phyloP scores from a whole-genome alignment of 1,139 yeast genomes.

The Casaregolazyma suthepensis region DNA sequence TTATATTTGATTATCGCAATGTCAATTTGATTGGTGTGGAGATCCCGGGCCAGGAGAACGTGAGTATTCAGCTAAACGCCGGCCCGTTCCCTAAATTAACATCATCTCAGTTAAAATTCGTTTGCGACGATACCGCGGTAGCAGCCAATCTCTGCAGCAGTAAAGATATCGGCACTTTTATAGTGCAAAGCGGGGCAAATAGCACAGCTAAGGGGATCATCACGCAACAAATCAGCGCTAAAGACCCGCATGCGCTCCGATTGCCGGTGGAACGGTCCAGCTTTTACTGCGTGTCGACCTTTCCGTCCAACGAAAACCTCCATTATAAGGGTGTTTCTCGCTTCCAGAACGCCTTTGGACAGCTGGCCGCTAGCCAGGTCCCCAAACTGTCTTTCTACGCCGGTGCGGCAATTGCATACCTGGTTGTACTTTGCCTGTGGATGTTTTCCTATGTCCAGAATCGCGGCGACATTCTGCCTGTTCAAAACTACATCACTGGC shows the following conservation, averaged over 20 bases:
- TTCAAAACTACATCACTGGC: slow-evolving; percentile 84
- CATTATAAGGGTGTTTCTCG: slow-evolving; percentile 60
- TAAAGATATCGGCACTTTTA: slow-evolving; percentile 54
- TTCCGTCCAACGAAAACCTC: slow-evolving; percentile 36
- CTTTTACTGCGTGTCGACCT: slow-evolving; percentile 83
- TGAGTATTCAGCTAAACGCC: slow-evolving; percentile 2
- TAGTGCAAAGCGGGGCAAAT: slow-evolving; percentile 40
- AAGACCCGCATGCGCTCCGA: slow-evolving; percentile 55
- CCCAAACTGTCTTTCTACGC: slow-evolving; percentile 91
- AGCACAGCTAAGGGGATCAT: slow-evolving; percentile 43
- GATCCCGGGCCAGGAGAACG: slow-evolving; percentile 30
- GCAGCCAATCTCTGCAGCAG: slow-evolving; percentile 49
- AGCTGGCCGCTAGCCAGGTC: slow-evolving; percentile 80
- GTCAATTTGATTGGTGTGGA: slow-evolving; percentile 58
- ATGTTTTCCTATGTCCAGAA: slow-evolving; percentile 82
- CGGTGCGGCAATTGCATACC: slow-evolving; percentile 74
- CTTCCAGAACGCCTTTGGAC: slow-evolving; percentile 89
- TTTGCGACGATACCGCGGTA: slow-evolving; percentile 74
- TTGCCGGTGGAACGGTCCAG: slow-evolving; percentile 74
- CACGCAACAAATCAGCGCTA: slow-evolving; percentile 48
- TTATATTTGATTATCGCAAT: slow-evolving; percentile 81
- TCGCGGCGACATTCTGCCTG: slow-evolving; percentile 79
- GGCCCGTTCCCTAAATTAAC: neutral
- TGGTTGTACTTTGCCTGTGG: slow-evolving; percentile 72
- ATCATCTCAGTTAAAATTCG: slow-evolving; percentile 41